Evolutionary conservation across 169 alveolate genomes (phyloP), one percentile per base, ranked within the genome.

Genomic region (Eimeria necatrix): DNA sequence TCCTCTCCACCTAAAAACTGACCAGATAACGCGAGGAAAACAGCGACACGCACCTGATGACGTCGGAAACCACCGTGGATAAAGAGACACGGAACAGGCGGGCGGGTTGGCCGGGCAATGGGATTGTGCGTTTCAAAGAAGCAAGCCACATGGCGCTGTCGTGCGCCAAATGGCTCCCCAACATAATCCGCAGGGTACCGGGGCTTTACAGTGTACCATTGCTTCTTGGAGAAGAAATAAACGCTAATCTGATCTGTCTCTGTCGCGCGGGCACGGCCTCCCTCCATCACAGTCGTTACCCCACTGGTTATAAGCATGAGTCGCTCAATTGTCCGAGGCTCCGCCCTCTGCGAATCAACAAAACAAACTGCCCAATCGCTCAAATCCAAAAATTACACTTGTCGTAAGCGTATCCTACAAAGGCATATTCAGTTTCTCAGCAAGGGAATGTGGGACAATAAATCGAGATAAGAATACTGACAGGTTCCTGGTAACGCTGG

Each of bases 401-500:
- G 41, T 32, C 41, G 41, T 32, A 59, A 20, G 2, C 70, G 70
- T 59, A 59, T 59, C 14, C 22, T 16, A 20, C 70, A 12, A 1
- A 59, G 22, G 2, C 70, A 59, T 14, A 59, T 59, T 14, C 2
- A 59, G 22, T 70, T 70, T 16, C 32, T 49, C 80, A 16, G 51
- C 51, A 26, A 5, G 4, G 60, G 60, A 9, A 20, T 3, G 41
- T 7, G 1, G 1, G 4, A n/a, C 71, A 92, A 22, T 16, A 49
- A 46, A 71, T 93, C 89, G 20, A 70, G 78, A 68, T 48, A 12
- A 22, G 16, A 48, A 48, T 1, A 2, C 93, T 71, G 73, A 88
- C 96, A 48, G 93, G 95, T 71, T 97, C 98, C 78, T 97, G 97
- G 94, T 97, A 97, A 91, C 98, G 96, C 83, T 97, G 98, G 0